Evolutionary conservation across 108 stramenopile species (phyloP), one percentile per base, ranked within the genome.

Genomic region (Fragilariopsis cylindrus): DNA sequence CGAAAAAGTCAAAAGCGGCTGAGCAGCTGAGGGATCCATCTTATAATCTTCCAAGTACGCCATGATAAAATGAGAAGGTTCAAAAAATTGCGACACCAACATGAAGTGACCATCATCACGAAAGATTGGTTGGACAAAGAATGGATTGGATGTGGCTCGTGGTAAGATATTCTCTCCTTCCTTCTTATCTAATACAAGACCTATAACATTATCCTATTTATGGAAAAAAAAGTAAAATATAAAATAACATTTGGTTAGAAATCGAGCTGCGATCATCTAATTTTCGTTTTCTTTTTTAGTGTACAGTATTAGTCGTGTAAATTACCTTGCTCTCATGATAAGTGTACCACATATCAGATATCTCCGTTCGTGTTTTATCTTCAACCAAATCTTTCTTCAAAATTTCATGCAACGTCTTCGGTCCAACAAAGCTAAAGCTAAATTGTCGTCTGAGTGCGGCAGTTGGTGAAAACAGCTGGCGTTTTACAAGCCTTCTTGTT

Each of bases 1-100:
- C 60, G 81, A 82, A 71, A 90, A 89, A 3, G 91, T 89, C 30
- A 94, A 18, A 30, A 94, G 78, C 5, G 93, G 93, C n/a, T 89
- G 86, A 0, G 93, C 93, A 40, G 73, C 65, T 19, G 81, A 56
- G 6, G 93, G 93, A 83, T 94, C 93, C 87, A 89, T 89, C 62
- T 88, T 90, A 75, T 92, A 94, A 69, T 94, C 93, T 71, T 94
- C 93, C 2, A 94, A 72, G 70, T 88, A 88, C 6, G 93, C 91
- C 65, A 94, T 74, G 6, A 92, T 70, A 74, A 94, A 94, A 71
- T 90, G 81, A 60, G 75, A 74, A 13, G 90, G 91, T 68, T 79
- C 67, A 75, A 89, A 87, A 70, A 92, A 94, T 79, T 94, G 91
- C 66, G 85, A 87, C 7, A 94, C 60, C 58, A 94, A 67, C 87